phyloP scores from a whole-genome alignment of 129 eudicot genomes.

The Scalesia atractyloides region DNA sequence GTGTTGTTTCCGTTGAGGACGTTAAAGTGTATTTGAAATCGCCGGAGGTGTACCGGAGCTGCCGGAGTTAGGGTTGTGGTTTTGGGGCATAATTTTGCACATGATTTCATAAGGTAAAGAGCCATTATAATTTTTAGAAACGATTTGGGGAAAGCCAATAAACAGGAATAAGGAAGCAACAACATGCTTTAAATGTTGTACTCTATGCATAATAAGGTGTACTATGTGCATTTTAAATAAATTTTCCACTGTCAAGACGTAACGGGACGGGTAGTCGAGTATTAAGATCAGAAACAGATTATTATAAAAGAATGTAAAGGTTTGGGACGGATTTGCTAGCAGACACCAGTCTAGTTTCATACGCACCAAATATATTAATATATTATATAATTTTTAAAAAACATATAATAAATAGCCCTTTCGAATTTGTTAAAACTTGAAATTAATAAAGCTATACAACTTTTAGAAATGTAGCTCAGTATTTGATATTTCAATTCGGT shows the following conservation, averaged over 20 bases:
- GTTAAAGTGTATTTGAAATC: conserved; percentile 3
- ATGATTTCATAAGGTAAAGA: conserved; percentile 38
- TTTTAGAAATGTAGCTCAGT: no score
- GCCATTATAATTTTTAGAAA: conserved; percentile 30
- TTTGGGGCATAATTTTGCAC: conserved; percentile 27
- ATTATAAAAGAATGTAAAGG: no score
- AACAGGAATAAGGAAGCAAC: background rate
- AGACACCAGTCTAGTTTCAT: no score
- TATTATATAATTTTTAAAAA: no score
- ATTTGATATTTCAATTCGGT: no score
- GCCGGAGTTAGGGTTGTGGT: conserved; percentile 6
- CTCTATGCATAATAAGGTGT: background rate
- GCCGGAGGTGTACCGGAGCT: conserved; percentile 10
- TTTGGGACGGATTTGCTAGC: no score
- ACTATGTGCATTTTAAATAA: background rate
- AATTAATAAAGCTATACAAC: no score
- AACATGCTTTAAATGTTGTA: background rate
- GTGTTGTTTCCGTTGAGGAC: conserved; percentile 3
- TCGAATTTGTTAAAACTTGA: no score
- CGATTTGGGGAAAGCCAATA: background rate
- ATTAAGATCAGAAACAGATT: no score
- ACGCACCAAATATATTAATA: no score
- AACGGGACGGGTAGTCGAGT: no score
- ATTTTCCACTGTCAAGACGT: background rate
- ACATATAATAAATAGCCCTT: no score